phyloP scores from a whole-genome alignment of 2,329 filamentous ascomycete genomes.

The Scopulariopsis brevicaulis region DNA sequence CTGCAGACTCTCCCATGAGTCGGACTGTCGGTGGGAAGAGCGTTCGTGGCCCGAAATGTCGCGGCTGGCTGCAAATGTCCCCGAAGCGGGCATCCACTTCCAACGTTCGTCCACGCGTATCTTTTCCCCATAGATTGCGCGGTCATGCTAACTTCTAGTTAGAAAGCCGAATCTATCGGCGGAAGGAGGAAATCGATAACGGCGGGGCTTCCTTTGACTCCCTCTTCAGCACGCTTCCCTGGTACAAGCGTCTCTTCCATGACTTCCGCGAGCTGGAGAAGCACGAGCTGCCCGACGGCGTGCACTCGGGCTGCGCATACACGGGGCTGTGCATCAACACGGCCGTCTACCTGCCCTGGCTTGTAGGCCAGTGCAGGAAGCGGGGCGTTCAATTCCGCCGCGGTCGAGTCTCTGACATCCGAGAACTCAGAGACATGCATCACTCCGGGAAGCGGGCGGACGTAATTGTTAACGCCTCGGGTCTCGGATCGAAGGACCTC shows the following conservation, averaged over 20 bases:
- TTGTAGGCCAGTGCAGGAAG: conserved; percentile 67
- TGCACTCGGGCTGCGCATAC: conserved; percentile 64
- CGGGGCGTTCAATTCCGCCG: conserved; percentile 60
- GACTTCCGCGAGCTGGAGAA: conserved; percentile 54
- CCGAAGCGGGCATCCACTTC: conserved; percentile 72
- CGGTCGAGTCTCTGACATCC: conserved; percentile 54
- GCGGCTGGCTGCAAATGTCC: conserved; percentile 48
- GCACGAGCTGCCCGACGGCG: conserved; percentile 48
- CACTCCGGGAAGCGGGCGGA: conserved; percentile 49
- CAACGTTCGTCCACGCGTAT: conserved; percentile 37
- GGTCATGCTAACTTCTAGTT: neutral
- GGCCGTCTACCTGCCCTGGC: conserved; percentile 75
- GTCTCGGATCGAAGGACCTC: conserved; percentile 61
- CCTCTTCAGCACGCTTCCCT: conserved; percentile 53
- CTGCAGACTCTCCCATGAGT: conserved; percentile 24
- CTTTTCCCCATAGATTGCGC: neutral
- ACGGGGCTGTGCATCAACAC: conserved; percentile 88
- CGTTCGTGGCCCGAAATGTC: conserved; percentile 54
- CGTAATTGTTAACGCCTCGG: conserved; percentile 76
- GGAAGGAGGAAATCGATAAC: conserved; percentile 46
- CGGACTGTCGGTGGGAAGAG: conserved; percentile 43
- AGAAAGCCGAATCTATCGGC: conserved; percentile 41
- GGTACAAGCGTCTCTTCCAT: conserved; percentile 61
- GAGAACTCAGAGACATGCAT: conserved; percentile 44
- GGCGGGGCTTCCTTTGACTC: conserved; percentile 29